Evolutionary conservation across 164 flowering plant species (phyloP).

Genomic region (Tinospora cordifolia): DNA sequence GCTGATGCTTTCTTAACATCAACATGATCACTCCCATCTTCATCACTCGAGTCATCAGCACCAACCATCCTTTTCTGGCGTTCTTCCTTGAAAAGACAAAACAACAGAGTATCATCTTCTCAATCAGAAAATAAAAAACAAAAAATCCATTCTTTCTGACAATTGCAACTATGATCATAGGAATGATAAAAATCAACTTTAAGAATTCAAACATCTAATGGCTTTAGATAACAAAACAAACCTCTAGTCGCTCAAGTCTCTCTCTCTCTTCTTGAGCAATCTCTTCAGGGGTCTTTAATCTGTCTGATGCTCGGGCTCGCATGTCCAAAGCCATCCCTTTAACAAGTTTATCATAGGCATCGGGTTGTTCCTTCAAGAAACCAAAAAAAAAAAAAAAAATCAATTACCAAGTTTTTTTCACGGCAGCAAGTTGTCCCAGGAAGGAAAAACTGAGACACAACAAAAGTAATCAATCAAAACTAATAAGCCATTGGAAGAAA

Average conservation of each 20-base stretch:
- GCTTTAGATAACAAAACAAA: constrained; percentile 19
- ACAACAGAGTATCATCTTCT: not conserved
- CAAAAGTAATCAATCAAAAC: not conserved
- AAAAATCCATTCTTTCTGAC: not conserved
- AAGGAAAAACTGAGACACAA: not conserved
- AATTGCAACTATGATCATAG: not conserved
- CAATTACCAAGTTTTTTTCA: not conserved
- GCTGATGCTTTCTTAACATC: constrained; percentile 27
- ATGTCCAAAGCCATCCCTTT: constrained; percentile 62
- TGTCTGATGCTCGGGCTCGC: constrained; percentile 82
- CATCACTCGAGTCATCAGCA: constrained; percentile 61
- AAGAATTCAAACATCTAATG: not conserved
- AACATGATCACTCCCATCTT: constrained; percentile 37
- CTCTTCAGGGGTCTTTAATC: constrained; percentile 88
- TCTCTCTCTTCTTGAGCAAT: constrained; percentile 88
- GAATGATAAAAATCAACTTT: not conserved
- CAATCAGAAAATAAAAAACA: not conserved
- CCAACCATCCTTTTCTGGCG: constrained; percentile 80
- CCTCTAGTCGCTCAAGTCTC: constrained; percentile 77
- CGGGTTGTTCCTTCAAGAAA: constrained; percentile 54
- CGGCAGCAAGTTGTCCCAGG: not conserved
- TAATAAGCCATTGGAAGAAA: not conserved
- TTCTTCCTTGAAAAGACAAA: constrained; percentile 52
- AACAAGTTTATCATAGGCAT: constrained; percentile 62
- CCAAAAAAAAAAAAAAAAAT: not conserved